Evolutionary conservation across 768 basidiomycete genomes (phyloP).

Genomic region (Leccinum variicolor): DNA sequence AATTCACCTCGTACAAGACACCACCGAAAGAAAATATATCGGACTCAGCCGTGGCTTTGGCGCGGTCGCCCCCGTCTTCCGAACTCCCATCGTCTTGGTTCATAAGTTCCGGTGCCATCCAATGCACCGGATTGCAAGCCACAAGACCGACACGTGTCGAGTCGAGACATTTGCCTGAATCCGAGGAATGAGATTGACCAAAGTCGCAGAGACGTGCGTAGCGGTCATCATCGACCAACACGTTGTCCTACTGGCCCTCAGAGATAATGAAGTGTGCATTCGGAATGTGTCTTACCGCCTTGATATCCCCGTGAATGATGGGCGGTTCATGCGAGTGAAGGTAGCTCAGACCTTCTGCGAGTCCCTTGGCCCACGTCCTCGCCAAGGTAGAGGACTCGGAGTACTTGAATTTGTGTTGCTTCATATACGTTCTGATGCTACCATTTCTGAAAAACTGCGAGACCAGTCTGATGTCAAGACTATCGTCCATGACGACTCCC

Average conservation of each 20-base stretch:
- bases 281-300: constrained; percentile 25
- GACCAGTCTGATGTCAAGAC: constrained; percentile 18
- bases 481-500: constrained; percentile 13
- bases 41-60: constrained; percentile 10
- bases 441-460: constrained; percentile 23
- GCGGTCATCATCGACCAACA: constrained; percentile 13
- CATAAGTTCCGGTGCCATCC: constrained; percentile 30
- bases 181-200: constrained; percentile 24
- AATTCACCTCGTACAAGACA: constrained; percentile 29
- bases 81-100: no score
- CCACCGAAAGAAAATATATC: constrained; percentile 30
- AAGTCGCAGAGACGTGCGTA: constrained; percentile 26
- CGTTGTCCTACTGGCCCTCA: constrained; percentile 20
- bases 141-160: constrained; percentile 18
- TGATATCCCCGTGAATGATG: constrained; percentile 41
- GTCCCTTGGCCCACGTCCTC: constrained; percentile 8
- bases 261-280: background rate
- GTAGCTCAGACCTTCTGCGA: constrained; percentile 22
- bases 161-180: constrained; percentile 24
- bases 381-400: constrained; percentile 1
- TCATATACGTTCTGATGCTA: constrained; percentile 12
- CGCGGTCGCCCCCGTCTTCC: background rate
- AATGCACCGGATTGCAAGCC: constrained; percentile 6
- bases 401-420: background rate
- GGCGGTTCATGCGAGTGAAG: constrained; percentile 24